phyloP scores from a whole-genome alignment of 805 yeast species.

The Candida tammaniensis region DNA sequence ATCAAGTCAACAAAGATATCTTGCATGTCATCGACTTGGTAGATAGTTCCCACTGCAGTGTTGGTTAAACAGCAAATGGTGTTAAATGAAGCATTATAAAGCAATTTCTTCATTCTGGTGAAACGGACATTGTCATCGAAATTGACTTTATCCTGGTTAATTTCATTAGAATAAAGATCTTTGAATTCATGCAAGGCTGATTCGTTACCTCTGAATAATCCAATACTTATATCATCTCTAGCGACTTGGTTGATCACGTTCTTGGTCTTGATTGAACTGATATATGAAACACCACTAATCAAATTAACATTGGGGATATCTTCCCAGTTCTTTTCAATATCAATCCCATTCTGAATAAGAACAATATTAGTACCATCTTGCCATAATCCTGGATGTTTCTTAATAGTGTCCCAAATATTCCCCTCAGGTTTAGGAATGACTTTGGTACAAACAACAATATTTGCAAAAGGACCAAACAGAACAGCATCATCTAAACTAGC shows the following conservation, averaged over 20 bases:
- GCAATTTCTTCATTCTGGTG: constrained; percentile 61
- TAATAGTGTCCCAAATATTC: constrained; percentile 24
- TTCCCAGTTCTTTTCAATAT: constrained; percentile 20
- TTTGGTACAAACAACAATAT: constrained; percentile 32
- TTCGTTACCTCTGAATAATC: constrained; percentile 25
- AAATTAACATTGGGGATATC: constrained; percentile 15
- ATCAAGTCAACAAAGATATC: constrained; percentile 19
- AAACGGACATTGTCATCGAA: constrained; percentile 22
- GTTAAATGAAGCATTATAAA: constrained; percentile 69
- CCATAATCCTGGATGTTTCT: constrained; percentile 16
- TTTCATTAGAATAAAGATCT: constrained; percentile 19
- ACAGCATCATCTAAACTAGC: constrained; percentile 25
- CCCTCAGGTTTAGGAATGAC: constrained; percentile 23
- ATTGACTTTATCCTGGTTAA: constrained; percentile 16
- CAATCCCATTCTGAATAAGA: constrained; percentile 26
- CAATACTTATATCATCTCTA: constrained; percentile 24
- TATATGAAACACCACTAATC: constrained; percentile 34
- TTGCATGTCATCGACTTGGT: constrained; percentile 23
- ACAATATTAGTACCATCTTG: constrained; percentile 19
- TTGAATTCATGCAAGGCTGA: constrained; percentile 21
- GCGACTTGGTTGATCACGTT: constrained; percentile 26
- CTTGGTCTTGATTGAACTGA: constrained; percentile 26
- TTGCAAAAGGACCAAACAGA: constrained; percentile 28
- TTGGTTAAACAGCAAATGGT: constrained; percentile 40
- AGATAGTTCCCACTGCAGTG: constrained; percentile 35